phyloP scores from a whole-genome alignment of 202 grass and related monocot genomes.

The Carex arenaria region DNA sequence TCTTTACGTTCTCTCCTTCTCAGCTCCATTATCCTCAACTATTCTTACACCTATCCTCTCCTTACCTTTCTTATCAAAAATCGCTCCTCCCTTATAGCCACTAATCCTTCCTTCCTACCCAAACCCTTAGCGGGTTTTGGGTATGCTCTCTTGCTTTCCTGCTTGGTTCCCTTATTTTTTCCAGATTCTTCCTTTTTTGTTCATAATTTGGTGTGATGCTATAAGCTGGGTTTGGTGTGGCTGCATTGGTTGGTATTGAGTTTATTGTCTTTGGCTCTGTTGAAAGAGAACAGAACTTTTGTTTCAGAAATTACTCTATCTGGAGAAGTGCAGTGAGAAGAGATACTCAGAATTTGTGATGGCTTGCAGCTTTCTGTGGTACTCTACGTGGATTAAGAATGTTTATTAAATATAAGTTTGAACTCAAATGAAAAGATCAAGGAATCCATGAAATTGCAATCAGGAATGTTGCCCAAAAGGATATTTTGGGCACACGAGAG shows the following conservation, averaged over 20 bases:
- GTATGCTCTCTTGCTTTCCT: constrained; percentile 22
- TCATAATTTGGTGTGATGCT: constrained; percentile 32
- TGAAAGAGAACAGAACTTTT: constrained; percentile 32
- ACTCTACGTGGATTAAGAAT: constrained; percentile 33
- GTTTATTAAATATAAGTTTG: constrained; percentile 33
- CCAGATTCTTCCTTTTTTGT: constrained; percentile 22
- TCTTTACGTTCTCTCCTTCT: background rate
- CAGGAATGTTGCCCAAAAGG: constrained; percentile 26
- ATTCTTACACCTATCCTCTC: too few relatives aligned
- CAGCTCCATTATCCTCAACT: background rate
- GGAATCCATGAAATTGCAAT: constrained; percentile 46
- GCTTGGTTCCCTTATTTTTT: constrained; percentile 24
- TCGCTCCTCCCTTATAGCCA: too few relatives aligned
- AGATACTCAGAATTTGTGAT: constrained; percentile 43
- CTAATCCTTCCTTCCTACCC: too few relatives aligned
- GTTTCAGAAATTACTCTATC: background rate
- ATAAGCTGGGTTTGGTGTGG: constrained; percentile 25
- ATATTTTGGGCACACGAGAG: constrained; percentile 12
- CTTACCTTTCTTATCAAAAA: too few relatives aligned
- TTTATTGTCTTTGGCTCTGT: constrained; percentile 34
- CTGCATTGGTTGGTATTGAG: constrained; percentile 50
- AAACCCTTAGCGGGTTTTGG: too few relatives aligned
- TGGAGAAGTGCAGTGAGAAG: constrained; percentile 25
- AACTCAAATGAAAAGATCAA: constrained; percentile 41
- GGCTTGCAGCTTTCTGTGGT: constrained; percentile 37